Evolutionary conservation across 2,329 filamentous ascomycete genomes (phyloP), one percentile per base, ranked within the genome.

Genomic region (Nemania sp.): DNA sequence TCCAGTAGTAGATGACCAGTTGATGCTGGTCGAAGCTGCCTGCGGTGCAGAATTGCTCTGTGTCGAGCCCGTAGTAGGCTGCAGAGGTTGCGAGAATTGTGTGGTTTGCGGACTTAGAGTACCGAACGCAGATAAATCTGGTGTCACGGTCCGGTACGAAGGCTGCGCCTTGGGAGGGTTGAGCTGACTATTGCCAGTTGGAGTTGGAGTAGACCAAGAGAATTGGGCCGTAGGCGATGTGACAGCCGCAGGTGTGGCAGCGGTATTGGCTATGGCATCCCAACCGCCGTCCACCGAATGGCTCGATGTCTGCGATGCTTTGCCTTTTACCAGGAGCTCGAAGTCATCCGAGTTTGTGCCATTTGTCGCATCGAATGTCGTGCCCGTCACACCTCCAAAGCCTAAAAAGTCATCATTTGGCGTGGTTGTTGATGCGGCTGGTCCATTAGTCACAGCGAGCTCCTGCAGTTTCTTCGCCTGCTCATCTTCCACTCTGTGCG

Each of bases 391-490:
- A 26, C 80, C 80, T n/a, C 83, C 84, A 65, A 90, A 89, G 2
- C 83, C 84, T 73, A 90, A 80, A 60, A 89, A 87, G 63, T 90
- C 86, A 40, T 88, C 85, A 61, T 73, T 82, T 3, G 79, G 74
- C 2, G 75, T 76, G 2, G 79, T 73, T 2, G 75, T 76, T 2
- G 75, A 72, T 9, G 75, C 71, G n/a, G 72, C 64, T 6, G 75
- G 67, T 19, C 80, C 78, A 39, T 79, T 80, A 23, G 80, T 77
- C 7, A 75, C 79, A 1, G 84, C 84, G 6, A 97, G 79, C 64
- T 97, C 93, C 67, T 92, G 89, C 3, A 99, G 76, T 67, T 97
- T 97, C 66, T 85, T 86, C 6, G 82, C 88, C 65, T 97, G 94
- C 68, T 97, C 94, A 15, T 88, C 83, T 69, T 99, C 93, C 28